phyloP scores from a whole-genome alignment of 352 stramenopile species.

The Phytophthora pseudosyringae region DNA sequence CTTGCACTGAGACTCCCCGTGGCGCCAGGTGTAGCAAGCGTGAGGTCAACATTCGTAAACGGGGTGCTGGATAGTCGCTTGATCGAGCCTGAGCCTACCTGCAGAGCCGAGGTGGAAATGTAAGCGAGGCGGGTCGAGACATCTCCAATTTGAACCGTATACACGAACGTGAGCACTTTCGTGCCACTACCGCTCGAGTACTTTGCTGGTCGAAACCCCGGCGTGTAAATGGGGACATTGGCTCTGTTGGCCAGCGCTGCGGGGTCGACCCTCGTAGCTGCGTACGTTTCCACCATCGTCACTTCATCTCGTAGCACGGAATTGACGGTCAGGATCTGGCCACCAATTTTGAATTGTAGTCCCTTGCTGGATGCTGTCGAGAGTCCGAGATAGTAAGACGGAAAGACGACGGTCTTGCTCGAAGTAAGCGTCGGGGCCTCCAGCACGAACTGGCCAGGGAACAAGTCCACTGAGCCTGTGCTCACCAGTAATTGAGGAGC shows the following conservation, averaged over 20 bases:
- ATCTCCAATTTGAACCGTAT: constrained; percentile 66
- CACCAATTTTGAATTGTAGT: constrained; percentile 62
- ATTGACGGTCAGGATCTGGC: constrained; percentile 58
- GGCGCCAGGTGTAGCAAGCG: constrained; percentile 46
- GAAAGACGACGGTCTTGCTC: constrained; percentile 58
- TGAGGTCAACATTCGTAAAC: constrained; percentile 58
- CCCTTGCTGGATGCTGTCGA: constrained; percentile 45
- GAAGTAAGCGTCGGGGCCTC: constrained; percentile 36
- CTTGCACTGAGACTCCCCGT: constrained; percentile 46
- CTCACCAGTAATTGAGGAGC: constrained; percentile 48
- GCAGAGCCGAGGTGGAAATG: constrained; percentile 48
- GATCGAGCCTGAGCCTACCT: constrained; percentile 60
- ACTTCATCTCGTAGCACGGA: constrained; percentile 50
- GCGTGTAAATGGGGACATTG: constrained; percentile 48
- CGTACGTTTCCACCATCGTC: constrained; percentile 64
- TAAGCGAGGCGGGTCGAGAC: constrained; percentile 56
- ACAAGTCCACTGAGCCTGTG: constrained; percentile 63
- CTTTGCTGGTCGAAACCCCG: constrained; percentile 53
- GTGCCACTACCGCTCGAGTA: constrained; percentile 63
- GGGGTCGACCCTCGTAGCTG: constrained; percentile 46
- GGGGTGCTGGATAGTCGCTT: constrained; percentile 58
- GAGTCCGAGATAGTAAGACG: constrained; percentile 52
- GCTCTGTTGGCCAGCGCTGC: constrained; percentile 27
- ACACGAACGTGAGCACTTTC: constrained; percentile 54
- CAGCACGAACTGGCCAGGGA: constrained; percentile 56